phyloP scores from a whole-genome alignment of 345 rosid genomes.

The Eucalyptus pumila region DNA sequence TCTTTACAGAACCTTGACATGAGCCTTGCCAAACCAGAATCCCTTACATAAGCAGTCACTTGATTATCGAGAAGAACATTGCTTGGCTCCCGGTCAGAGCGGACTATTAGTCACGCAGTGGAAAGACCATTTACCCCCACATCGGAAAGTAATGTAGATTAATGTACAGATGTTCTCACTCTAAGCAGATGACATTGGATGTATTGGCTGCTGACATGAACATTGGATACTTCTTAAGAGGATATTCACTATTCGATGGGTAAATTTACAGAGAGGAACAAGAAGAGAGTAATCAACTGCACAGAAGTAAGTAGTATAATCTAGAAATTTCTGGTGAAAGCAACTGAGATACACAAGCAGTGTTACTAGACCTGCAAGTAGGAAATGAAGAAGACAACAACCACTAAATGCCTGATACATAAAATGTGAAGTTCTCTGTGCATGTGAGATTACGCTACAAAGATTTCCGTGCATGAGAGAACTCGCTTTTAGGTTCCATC shows the following conservation, averaged over 20 bases:
- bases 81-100: no score
- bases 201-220: background rate
- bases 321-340: conserved; percentile 53
- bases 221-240: background rate
- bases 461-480: background rate
- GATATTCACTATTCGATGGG: background rate
- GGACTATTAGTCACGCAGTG: no score
- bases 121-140: no score
- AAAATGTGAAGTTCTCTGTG: background rate
- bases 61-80: no score
- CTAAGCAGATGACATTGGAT: background rate
- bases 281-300: background rate
- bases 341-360: conserved; percentile 93
- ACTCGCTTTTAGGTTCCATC: background rate
- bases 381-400: background rate
- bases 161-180: no score
- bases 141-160: no score
- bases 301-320: background rate
- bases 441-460: background rate
- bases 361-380: conserved; percentile 79
- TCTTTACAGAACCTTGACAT: no score
- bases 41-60: no score
- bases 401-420: background rate
- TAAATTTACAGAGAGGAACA: background rate
- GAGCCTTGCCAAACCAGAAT: no score